These are phyloP conservation scores for Tolypocladium endophyticum DNA, from an alignment of 2,329 filamentous ascomycete genomes.

Conservation along the genomic window DNA sequence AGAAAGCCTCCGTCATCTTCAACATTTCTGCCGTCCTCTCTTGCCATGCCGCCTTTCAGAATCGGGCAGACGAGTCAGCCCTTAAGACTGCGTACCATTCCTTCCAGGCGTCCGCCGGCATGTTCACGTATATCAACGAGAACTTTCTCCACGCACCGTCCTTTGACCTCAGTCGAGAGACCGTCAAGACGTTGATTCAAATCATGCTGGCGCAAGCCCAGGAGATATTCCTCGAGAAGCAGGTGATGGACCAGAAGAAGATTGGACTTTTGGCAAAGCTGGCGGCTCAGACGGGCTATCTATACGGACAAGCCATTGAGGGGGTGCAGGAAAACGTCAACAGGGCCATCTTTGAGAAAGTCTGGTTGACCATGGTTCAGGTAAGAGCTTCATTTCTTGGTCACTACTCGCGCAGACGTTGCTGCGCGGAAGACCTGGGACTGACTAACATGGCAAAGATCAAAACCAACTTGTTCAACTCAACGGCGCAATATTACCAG, in stretches of 20 bases:
- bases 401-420: background rate
- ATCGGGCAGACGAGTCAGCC: constrained; percentile 81
- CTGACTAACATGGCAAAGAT: constrained; percentile 28
- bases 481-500: constrained; percentile 88
- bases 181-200: constrained; percentile 85
- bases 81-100: constrained; percentile 97
- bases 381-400: constrained; percentile 29
- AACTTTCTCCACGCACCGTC: constrained; percentile 97
- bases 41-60: constrained; percentile 88
- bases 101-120: constrained; percentile 94
- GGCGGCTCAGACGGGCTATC: constrained; percentile 77
- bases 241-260: constrained; percentile 87
- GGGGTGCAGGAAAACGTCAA: constrained; percentile 87
- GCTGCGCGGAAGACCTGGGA: background rate
- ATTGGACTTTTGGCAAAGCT: constrained; percentile 84
- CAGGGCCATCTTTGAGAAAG: constrained; percentile 86
- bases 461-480: constrained; percentile 75
- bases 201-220: constrained; percentile 94
- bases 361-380: constrained; percentile 78
- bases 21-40: constrained; percentile 97
- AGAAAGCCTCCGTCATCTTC: constrained; percentile 98
- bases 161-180: constrained; percentile 89
- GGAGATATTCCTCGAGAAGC: constrained; percentile 95
- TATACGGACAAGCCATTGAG: constrained; percentile 82
- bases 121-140: constrained; percentile 99